These are phyloP conservation scores for Scheffersomyces lignicola DNA, from an alignment of 1,139 yeast genomes.

Conservation along the genomic window DNA sequence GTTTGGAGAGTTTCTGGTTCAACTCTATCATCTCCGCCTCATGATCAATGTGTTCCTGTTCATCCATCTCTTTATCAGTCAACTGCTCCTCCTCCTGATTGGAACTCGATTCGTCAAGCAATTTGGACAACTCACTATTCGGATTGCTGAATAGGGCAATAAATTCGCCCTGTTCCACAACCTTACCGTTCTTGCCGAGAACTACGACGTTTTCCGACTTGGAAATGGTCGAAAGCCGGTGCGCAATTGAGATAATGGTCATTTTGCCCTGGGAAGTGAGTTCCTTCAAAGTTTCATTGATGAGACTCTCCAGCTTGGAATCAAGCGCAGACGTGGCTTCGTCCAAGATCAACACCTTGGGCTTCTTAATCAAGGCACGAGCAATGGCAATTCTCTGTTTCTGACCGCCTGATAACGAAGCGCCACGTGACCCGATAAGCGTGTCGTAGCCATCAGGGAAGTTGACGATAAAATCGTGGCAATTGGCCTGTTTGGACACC, in stretches of 20 bases:
- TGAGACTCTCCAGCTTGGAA: constrained; percentile 67
- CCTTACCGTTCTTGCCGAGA: constrained; percentile 44
- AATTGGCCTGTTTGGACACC: constrained; percentile 52
- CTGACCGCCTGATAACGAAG: constrained; percentile 79
- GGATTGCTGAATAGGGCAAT: constrained; percentile 45
- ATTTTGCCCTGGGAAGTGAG: constrained; percentile 58
- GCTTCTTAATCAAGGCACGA: constrained; percentile 68
- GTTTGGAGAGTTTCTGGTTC: constrained; percentile 20
- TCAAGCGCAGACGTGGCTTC: constrained; percentile 83
- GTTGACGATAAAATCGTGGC: constrained; percentile 51
- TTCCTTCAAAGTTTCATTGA: constrained; percentile 59
- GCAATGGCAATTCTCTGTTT: constrained; percentile 90
- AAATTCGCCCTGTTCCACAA: constrained; percentile 43
- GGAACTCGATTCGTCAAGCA: constrained; percentile 39
- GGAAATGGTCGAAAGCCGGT: constrained; percentile 77
- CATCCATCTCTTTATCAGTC: constrained; percentile 22
- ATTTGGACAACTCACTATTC: constrained; percentile 43
- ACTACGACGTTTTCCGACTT: constrained; percentile 60
- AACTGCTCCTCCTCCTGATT: constrained; percentile 16
- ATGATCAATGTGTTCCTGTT: constrained; percentile 24
- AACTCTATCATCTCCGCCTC: constrained; percentile 28
- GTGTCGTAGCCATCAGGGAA: constrained; percentile 59
- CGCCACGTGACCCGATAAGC: constrained; percentile 56
- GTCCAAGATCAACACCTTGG: constrained; percentile 62
- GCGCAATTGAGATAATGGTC: constrained; percentile 91